Conservation (phyloP, 768 basidiomycete genomes). For the Rhizopogon sp. region DNA sequence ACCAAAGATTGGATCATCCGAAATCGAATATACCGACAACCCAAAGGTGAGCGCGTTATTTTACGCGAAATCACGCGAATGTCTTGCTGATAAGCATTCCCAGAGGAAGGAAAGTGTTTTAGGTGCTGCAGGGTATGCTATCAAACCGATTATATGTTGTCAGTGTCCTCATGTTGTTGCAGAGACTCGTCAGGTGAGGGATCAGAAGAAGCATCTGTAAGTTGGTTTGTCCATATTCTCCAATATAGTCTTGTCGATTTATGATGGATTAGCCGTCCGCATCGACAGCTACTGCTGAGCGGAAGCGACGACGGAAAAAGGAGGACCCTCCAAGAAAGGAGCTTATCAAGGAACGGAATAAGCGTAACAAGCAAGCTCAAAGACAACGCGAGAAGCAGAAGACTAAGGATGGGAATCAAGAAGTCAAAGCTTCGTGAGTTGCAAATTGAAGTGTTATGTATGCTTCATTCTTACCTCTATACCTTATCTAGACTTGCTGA, state of each 20-base stretch:
- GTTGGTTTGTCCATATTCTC: not conserved
- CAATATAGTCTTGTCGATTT: not conserved
- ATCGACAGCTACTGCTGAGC: slow-evolving; percentile 5
- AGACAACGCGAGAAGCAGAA: no score
- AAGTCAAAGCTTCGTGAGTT: slow-evolving; percentile 29
- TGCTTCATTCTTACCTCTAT: not conserved
- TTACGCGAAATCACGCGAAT: slow-evolving; percentile 6
- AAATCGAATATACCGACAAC: slow-evolving; percentile 7
- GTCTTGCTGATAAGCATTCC: not conserved
- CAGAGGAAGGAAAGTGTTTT: slow-evolving; percentile 5
- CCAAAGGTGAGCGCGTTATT: slow-evolving; percentile 9
- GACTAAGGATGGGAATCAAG: slow-evolving; percentile 9
- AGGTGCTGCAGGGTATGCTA: slow-evolving; percentile 6
- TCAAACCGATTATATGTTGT: not conserved
- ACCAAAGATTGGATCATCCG: slow-evolving; percentile 4
- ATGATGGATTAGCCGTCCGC: not conserved
- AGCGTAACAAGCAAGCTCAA: no score
- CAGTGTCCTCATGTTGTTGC: not conserved
- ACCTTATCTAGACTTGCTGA: slow-evolving; percentile 17
- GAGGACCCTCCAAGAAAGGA: no score
- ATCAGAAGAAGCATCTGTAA: slow-evolving; percentile 1
- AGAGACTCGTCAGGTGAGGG: slow-evolving; percentile 7
- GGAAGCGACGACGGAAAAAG: no score
- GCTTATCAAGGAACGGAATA: no score
- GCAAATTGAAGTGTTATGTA: not conserved